Percentiles rank a stretch among this genome's conserved stretches.
Conservation (phyloP, 257 asterid genomes). For the Penstemon newberryi region DNA sequence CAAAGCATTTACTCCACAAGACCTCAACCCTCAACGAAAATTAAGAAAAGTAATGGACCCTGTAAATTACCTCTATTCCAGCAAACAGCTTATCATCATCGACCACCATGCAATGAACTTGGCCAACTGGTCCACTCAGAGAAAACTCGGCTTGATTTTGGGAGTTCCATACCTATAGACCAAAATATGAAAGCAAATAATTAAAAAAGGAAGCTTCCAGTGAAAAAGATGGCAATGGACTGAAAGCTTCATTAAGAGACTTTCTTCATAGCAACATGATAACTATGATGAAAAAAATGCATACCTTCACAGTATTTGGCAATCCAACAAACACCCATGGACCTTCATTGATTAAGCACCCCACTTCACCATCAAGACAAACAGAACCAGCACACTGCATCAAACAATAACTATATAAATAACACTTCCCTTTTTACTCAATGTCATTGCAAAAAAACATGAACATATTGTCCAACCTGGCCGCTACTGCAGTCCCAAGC, state of each 20-base stretch:
- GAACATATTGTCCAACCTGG: too few relatives aligned
- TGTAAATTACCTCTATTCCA: conserved; percentile 52
- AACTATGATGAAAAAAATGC: neutral
- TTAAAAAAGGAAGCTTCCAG: neutral
- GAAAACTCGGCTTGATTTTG: conserved; percentile 34
- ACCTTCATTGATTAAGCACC: conserved; percentile 54
- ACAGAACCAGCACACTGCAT: conserved; percentile 38
- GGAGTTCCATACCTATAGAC: conserved; percentile 52
- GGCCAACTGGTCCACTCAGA: conserved; percentile 47
- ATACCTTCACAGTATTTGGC: conserved; percentile 51
- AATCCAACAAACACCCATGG: conserved; percentile 62
- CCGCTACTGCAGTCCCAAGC: too few relatives aligned
- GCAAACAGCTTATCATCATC: conserved; percentile 49
- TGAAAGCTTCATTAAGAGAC: neutral
- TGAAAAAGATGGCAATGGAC: neutral
- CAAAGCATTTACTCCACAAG: neutral
- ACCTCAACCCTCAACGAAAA: neutral
- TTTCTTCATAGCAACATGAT: neutral
- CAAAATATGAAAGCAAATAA: neutral
- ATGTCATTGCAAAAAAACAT: too few relatives aligned
- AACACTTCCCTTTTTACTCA: neutral
- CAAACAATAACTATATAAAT: neutral
- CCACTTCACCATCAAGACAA: conserved; percentile 33
- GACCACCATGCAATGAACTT: conserved; percentile 41
- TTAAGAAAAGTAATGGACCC: neutral